Evolutionary conservation across 805 yeast genomes (phyloP), one percentile per base, ranked within the genome.

Genomic region (Kazachstania bromeliacearum): DNA sequence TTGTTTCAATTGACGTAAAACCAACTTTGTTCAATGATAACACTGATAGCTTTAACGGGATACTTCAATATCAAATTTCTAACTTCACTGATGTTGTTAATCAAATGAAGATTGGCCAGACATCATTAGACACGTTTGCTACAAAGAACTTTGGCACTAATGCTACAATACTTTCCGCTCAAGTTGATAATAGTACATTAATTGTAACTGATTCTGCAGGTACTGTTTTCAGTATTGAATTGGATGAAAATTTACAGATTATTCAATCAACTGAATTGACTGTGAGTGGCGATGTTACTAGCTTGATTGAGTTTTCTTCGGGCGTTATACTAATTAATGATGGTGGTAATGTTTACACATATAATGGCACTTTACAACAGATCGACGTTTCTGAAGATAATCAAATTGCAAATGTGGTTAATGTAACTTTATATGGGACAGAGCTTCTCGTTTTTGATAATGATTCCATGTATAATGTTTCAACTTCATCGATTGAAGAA

Each of bases 11-110:
- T 37, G 77, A 73, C 47, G 56, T 42, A 57, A 3, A 60, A 33
- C 6, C 13, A 19, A 23, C 10, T 21, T 8, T 5, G 31, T 24
- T 28, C 4, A 41, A 67, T 34, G 57, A 62, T 35, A 25, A 27
- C 10, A 56, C 62, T 1, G 49, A 65, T 1, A 50, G 66, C 2
- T 55, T 88, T 34, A 81, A 83, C 55, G 95, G 94, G 7, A 48
- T 89, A 15, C 85, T 89, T 51, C 96, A 89, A 60, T 92, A 79
- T 57, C 77, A 85, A 1, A 60, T 77, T 25, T 58, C 72, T 2
- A 87, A 87, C 54, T 85, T 82, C 54, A 62, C 79, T 18, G 50
- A 57, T 10, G 45, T 52, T 28, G 47, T 59, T 7, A 45, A 59
- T 36, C 51, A 39, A 18, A 41, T 16, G 44, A 48, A 26, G 38